Evolutionary conservation across 2,329 filamentous ascomycete species (phyloP).

Genomic region (Hypoxylon sp.): DNA sequence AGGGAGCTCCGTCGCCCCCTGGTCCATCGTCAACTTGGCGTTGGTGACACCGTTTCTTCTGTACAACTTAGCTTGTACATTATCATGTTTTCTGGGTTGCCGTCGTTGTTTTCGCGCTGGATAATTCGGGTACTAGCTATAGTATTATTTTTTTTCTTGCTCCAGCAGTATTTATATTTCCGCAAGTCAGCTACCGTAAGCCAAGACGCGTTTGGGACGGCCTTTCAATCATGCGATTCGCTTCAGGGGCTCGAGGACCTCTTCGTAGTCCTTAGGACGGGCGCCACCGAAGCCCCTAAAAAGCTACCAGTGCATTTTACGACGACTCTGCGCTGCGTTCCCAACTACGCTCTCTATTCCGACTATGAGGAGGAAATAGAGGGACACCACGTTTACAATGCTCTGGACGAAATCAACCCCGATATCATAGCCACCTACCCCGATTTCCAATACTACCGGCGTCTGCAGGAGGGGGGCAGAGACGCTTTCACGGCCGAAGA

Average conservation of each 20-base stretch:
- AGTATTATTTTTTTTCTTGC: constrained; percentile 36
- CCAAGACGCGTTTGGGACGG: constrained; percentile 10
- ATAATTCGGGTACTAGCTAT: constrained; percentile 30
- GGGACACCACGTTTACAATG: constrained; percentile 63
- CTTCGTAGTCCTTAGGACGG: constrained; percentile 68
- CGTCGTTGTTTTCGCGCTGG: constrained; percentile 33
- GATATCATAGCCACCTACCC: constrained; percentile 54
- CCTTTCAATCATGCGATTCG: constrained; percentile 36
- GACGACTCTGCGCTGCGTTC: constrained; percentile 66
- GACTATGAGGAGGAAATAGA: constrained; percentile 66
- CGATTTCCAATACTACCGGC: constrained; percentile 65
- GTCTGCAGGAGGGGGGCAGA: constrained; percentile 57
- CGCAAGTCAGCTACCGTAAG: constrained; percentile 28
- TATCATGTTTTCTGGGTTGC: constrained; percentile 31
- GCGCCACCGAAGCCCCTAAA: constrained; percentile 66
- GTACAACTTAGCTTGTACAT: constrained; percentile 19
- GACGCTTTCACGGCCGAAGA: constrained; percentile 54
- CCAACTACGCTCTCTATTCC: constrained; percentile 68
- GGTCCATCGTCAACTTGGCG: constrained; percentile 28
- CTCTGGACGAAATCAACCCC: constrained; percentile 57
- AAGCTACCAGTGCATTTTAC: constrained; percentile 67
- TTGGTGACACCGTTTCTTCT: constrained; percentile 36
- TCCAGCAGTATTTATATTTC: constrained; percentile 44
- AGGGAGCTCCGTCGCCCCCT: constrained; percentile 19
- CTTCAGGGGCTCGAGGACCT: constrained; percentile 61